These are phyloP conservation scores for Mytilinidion resinicola DNA, from an alignment of 495 filamentous ascomycete genomes.

Conservation along the genomic window DNA sequence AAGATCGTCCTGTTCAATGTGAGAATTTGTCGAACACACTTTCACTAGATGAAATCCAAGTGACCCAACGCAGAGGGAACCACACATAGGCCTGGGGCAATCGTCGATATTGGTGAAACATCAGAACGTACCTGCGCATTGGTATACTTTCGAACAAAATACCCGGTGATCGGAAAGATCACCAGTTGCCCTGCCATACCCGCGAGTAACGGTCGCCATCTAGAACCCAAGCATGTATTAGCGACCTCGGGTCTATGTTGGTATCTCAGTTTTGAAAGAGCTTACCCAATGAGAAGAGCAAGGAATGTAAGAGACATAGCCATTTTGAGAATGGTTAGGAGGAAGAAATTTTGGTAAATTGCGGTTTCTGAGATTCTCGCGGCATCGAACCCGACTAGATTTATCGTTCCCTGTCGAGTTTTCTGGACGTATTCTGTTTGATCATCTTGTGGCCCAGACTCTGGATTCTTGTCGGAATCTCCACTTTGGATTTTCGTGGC, in stretches of 20 bases:
- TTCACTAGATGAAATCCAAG: slow-evolving; percentile 66
- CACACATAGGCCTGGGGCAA: too few species aligned
- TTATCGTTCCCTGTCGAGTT: slow-evolving; percentile 69
- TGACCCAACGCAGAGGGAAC: slow-evolving; percentile 12
- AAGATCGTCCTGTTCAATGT: slow-evolving; percentile 52
- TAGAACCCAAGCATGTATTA: slow-evolving; percentile 44
- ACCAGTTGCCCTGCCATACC: slow-evolving; percentile 60
- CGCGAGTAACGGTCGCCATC: slow-evolving; percentile 47
- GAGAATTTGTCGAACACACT: slow-evolving; percentile 59
- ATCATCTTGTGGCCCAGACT: too few species aligned
- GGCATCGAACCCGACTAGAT: slow-evolving; percentile 72
- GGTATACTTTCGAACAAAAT: slow-evolving; percentile 60
- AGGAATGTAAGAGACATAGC: slow-evolving; percentile 61
- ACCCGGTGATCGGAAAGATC: slow-evolving; percentile 63
- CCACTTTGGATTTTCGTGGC: too few species aligned
- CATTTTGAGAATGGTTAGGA: slow-evolving; percentile 53
- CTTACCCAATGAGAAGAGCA: slow-evolving; percentile 55
- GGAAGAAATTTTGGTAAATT: slow-evolving; percentile 59
- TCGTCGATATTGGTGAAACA: too few species aligned
- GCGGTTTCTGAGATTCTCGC: slow-evolving; percentile 67
- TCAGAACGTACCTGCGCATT: slow-evolving; percentile 32
- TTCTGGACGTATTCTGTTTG: slow-evolving; percentile 42
- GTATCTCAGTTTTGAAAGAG: not conserved
- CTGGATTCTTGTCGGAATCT: too few species aligned
- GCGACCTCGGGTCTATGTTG: not conserved